These are phyloP conservation scores for Piloderma croceum DNA, from an alignment of 768 basidiomycete species.

Conservation along the genomic window DNA sequence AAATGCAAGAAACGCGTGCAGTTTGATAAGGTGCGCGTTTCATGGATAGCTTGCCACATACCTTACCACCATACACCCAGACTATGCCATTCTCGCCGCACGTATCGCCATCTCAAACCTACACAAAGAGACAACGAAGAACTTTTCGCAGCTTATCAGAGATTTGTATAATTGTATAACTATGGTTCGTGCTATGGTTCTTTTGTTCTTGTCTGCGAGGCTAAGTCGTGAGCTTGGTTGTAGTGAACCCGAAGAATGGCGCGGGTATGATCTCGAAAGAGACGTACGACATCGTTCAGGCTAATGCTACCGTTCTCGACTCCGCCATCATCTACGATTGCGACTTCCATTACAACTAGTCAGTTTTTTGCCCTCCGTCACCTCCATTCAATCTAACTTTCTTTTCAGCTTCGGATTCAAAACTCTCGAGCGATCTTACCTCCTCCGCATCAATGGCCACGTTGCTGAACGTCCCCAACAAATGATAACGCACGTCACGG, in stretches of 20 bases:
- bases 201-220: no score
- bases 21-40: constrained; percentile 85
- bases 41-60: constrained; percentile 97
- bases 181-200: no score
- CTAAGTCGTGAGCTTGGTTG: no score
- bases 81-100: constrained; percentile 97
- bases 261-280: constrained; percentile 90
- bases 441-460: constrained; percentile 88
- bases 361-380: constrained; percentile 25
- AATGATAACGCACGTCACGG: constrained; percentile 99
- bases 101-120: constrained; percentile 98
- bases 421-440: constrained; percentile 95
- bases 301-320: constrained; percentile 77
- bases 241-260: constrained; percentile 95
- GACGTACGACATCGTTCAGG: constrained; percentile 76
- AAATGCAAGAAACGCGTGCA: constrained; percentile 91
- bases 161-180: constrained; percentile 86
- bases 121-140: constrained; percentile 99
- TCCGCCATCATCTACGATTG: constrained; percentile 97
- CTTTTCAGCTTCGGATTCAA: constrained; percentile 94
- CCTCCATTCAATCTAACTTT: constrained; percentile 1
- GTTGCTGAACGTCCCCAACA: constrained; percentile 98
- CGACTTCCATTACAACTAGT: constrained; percentile 97
- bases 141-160: constrained; percentile 84
- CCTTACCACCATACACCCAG: constrained; percentile 94